Percentiles rank a stretch among this genome's conserved stretches.
Conservation (phyloP, 2,329 filamentous ascomycete species). For the Alternaria gaisen region DNA sequence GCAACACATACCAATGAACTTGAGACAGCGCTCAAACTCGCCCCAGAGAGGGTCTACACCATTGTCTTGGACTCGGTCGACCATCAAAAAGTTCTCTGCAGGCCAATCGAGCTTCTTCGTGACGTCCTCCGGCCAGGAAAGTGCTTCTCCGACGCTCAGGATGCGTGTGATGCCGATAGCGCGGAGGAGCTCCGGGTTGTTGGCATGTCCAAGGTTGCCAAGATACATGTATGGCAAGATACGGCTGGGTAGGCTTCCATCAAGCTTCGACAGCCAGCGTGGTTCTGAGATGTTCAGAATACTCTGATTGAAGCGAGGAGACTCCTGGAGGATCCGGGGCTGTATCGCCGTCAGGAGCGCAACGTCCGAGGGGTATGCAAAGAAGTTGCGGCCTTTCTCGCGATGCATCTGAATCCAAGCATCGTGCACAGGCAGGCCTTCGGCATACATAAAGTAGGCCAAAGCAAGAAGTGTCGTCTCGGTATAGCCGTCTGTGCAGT, state of each 20-base stretch:
- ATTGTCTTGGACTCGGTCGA: conserved; percentile 93
- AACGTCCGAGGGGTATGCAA: conserved; percentile 92
- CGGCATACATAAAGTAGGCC: conserved; percentile 92
- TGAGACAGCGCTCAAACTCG: conserved; percentile 84
- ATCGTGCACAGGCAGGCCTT: conserved; percentile 79
- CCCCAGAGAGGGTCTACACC: conserved; percentile 90
- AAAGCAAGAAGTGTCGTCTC: conserved; percentile 89
- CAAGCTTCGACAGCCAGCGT: conserved; percentile 81
- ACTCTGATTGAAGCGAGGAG: conserved; percentile 64
- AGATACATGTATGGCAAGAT: conserved; percentile 95
- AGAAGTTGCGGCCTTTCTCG: conserved; percentile 87
- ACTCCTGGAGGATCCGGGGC: conserved; percentile 75
- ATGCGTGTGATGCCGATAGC: conserved; percentile 86
- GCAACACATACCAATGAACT: conserved; percentile 82
- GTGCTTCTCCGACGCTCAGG: conserved; percentile 88
- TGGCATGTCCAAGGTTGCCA: conserved; percentile 90
- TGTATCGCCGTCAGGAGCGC: conserved; percentile 80
- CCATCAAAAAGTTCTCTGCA: conserved; percentile 76
- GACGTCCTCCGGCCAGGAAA: conserved; percentile 79
- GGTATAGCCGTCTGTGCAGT: conserved; percentile 95
- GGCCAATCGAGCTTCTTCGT: conserved; percentile 71
- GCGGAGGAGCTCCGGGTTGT: conserved; percentile 84
- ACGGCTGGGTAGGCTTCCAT: conserved; percentile 89
- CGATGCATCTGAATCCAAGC: conserved; percentile 90
- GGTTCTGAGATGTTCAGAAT: conserved; percentile 71